A percentile compares a stretch with the other conserved stretches of the same genome.
These are phyloP conservation scores for Ceratocystis destructans DNA, from an alignment of 2,329 filamentous ascomycete species.

Conservation along the genomic window DNA sequence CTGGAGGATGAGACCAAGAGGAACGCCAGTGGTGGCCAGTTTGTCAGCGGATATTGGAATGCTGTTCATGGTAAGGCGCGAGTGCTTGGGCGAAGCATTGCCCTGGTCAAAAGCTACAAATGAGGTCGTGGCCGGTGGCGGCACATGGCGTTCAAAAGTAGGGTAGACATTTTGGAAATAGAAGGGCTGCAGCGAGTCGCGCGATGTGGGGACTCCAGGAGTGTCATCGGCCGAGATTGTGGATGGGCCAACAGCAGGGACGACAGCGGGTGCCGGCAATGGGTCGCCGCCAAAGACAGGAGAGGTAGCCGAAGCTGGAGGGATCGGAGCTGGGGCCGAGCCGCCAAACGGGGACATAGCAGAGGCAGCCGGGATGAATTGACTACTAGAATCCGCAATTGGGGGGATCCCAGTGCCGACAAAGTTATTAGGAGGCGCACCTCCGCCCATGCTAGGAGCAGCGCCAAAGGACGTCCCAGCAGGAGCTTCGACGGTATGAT, in stretches of 20 bases:
- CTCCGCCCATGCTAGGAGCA: conserved; percentile 37
- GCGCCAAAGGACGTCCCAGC: conserved; percentile 56
- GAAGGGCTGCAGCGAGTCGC: conserved; percentile 69
- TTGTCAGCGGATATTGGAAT: conserved; percentile 75
- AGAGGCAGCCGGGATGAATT: conserved; percentile 26
- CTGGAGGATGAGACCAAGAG: conserved; percentile 77
- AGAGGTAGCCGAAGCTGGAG: conserved; percentile 33
- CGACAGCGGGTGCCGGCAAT: conserved; percentile 22
- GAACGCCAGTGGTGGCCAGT: conserved; percentile 64
- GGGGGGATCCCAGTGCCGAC: conserved; percentile 7
- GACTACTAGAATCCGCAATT: conserved; percentile 21
- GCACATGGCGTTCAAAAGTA: conserved; percentile 86
- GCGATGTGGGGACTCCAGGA: conserved; percentile 73
- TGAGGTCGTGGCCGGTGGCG: conserved; percentile 74
- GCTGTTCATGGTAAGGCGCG: conserved; percentile 81
- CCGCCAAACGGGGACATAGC: conserved; percentile 24
- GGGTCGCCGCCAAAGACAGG: conserved; percentile 28
- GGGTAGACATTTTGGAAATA: conserved; percentile 83
- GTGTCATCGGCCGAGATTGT: conserved; percentile 84
- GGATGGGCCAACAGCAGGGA: conserved; percentile 25
- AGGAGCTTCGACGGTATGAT: conserved; percentile 65
- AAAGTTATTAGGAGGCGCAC: conserved; percentile 11
- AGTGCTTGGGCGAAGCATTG: conserved; percentile 89
- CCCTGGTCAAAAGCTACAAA: conserved; percentile 94
- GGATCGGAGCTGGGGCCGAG: conserved; percentile 12